Evolutionary conservation across 305 asterid species (phyloP).

Genomic region (Rubia peregrina): DNA sequence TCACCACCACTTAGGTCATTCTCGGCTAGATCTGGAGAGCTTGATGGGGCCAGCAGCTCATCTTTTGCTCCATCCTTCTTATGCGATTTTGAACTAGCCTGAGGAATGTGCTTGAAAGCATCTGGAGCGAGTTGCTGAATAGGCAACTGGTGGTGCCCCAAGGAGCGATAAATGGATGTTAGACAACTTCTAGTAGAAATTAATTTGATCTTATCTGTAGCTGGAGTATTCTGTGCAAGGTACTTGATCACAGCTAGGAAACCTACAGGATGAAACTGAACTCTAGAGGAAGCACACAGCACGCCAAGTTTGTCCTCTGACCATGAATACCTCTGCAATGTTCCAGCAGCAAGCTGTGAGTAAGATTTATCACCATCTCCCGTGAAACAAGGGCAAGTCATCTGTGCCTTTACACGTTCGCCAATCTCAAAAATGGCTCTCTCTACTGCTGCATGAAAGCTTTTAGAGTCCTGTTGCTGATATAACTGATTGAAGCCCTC

Average conservation of each 20-base stretch:
- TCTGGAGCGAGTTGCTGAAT: slow-evolving; percentile 43
- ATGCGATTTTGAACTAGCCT: slow-evolving; percentile 11
- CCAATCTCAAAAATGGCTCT: slow-evolving; percentile 58
- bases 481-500: slow-evolving; percentile 49
- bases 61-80: slow-evolving; percentile 18
- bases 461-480: slow-evolving; percentile 32
- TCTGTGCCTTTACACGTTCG: slow-evolving; percentile 39
- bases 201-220: slow-evolving; percentile 40
- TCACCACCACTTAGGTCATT: slow-evolving; percentile 11
- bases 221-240: slow-evolving; percentile 33
- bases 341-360: slow-evolving; percentile 13
- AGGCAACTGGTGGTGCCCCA: slow-evolving; percentile 65
- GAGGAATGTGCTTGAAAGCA: slow-evolving; percentile 23
- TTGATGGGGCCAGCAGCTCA: slow-evolving; percentile 10
- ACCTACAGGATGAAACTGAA: slow-evolving; percentile 44
- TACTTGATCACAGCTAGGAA: slow-evolving; percentile 35
- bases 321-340: slow-evolving; percentile 11
- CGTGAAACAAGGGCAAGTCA: slow-evolving; percentile 63
- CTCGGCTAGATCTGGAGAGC: slow-evolving; percentile 21
- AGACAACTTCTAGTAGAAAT: slow-evolving; percentile 39
- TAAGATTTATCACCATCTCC: slow-evolving; percentile 27
- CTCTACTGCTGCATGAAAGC: slow-evolving; percentile 50
- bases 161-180: slow-evolving; percentile 49
- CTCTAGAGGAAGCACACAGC: slow-evolving; percentile 24
- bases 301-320: slow-evolving; percentile 18